Evolutionary conservation across 2,329 filamentous ascomycete genomes (phyloP).

Genomic region (Ploettnerulaceae sp.): DNA sequence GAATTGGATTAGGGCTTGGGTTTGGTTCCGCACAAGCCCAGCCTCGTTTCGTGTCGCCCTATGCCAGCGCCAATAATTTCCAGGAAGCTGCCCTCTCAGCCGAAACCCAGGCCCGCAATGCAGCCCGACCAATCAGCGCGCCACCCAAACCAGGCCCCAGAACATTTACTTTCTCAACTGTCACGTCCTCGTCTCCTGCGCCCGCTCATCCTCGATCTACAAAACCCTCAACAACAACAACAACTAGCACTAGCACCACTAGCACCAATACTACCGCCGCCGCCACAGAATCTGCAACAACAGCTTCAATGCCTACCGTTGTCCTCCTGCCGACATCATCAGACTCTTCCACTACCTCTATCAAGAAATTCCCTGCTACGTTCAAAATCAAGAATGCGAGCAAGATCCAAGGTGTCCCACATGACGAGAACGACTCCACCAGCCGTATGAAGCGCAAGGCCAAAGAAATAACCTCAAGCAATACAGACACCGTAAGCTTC

Average conservation of each 20-base stretch:
- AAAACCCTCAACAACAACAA: conserved; percentile 14
- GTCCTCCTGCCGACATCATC: conserved; percentile 11
- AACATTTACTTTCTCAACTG: conserved; percentile 27
- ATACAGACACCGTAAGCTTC: conserved; percentile 27
- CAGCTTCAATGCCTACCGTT: conserved; percentile 19
- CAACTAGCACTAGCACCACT: conserved; percentile 11
- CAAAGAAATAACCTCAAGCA: conserved; percentile 23
- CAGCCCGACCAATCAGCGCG: conserved; percentile 26
- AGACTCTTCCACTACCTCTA: conserved; percentile 9
- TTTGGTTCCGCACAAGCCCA: conserved; percentile 11
- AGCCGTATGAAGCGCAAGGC: conserved; percentile 28
- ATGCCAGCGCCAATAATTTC: conserved; percentile 26
- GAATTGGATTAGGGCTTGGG: conserved; percentile 7
- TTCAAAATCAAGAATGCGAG: conserved; percentile 11
- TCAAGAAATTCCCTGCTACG: conserved; percentile 2
- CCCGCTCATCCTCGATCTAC: conserved; percentile 2
- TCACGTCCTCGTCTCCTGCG: conserved; percentile 9
- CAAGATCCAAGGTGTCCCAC: conserved; percentile 5
- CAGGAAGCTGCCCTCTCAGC: conserved; percentile 22
- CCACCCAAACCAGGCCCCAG: conserved; percentile 25
- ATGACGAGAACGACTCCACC: conserved; percentile 22
- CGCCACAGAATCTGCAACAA: conserved; percentile 5
- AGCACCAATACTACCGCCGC: conserved; percentile 15
- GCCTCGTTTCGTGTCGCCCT: conserved; percentile 19
- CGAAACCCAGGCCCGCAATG: conserved; percentile 26